Evolutionary conservation across 1,284 basidiomycete genomes (phyloP), one percentile per base, ranked within the genome.

Genomic region (Rhodotorula sp.): DNA sequence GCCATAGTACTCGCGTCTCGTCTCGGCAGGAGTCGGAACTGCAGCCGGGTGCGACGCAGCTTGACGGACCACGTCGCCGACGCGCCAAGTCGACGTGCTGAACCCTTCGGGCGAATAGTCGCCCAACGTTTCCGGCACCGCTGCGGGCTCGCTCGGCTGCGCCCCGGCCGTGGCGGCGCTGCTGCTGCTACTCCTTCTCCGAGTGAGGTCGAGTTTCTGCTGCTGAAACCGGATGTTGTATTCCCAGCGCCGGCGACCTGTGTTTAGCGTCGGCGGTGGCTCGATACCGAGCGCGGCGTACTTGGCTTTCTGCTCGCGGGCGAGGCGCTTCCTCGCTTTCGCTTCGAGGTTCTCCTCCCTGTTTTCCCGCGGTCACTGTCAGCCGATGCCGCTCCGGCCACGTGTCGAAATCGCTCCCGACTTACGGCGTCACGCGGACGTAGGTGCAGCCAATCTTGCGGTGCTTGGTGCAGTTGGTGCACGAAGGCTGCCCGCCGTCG

Each of bases 261-360:
- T 26, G n/a, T 38, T 52, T n/a, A 45, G 52, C n/a, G 49, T 45
- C n/a, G 56, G 21, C 47, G 62, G 8, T 12, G 58, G 31, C 8
- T 48, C 56, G 56, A 34, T 23, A 6, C 45, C 54, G 26, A 26
- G 10, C 31, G 50, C 38, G 28, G 19, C 14, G 28, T 48, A 23
- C 31, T 38, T 43, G 18, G 50, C 56, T 38, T 66, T 66, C 34
- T 58, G 64, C 49, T 54, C 49, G 34, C 45, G 59, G 21, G 57
- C 57, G 34, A 38, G 47, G 31, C 58, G 57, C 58, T 66, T 66
- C n/a, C 50, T 50, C 57, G 43, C 58, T 49, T 66, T 66, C 50
- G 60, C 58, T 38, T 59, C 64, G 23, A 21, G 23, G 64, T 66
- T 66, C 64, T 66, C 64, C 49, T 66, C 64, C 38, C 64, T 66